Evolutionary conservation across 1,284 basidiomycete species (phyloP), one percentile per base, ranked within the genome.

Genomic region (Xerocomus nothofagi): DNA sequence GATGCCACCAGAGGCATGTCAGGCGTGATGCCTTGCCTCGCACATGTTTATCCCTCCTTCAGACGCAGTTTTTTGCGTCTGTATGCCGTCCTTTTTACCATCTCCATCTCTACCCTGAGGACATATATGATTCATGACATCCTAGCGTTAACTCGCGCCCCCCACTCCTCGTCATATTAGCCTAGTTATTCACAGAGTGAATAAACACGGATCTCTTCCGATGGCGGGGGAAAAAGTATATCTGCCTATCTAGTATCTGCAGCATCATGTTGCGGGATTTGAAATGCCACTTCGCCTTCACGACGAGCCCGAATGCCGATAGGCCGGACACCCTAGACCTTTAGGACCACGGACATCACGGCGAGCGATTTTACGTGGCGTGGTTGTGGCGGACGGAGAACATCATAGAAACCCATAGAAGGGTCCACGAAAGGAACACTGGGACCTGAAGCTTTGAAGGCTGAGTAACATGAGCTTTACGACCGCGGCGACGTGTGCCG

Each of bases 121-220:
- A 33, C 42, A 33, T 60, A 44, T 59, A 57, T 44, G 17, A 46
- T 40, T 54, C 33, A 44, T 49, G 44, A 49, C 49, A 36, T 18
- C 36, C 24, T 47, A 30, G 40, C 47, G 51, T 58, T 39, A 5
- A 23, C 17, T 32, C 32, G 26, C 26, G 0, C 21, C 46, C 14
- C 47, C 12, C 27, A 12, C 33, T 38, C 39, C 17, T 30, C 18
- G 14, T 24, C 29, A 3, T 33, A 17, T 24, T 18, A 18, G 14
- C 21, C 29, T 41, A 44, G 26, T 17, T 11, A 50, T n/a, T 26
- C 41, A 21, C 37, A 43, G 20, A 52, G 33, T 45, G 33, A 17
- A 56, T 36, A 18, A 12, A 56, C 29, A 44, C 36, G 55, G 38
- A 51, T 44, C 47, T 44, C 39, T 34, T 20, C 21, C 30, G 49